Conservation (phyloP, 306 rosid genomes). For the Oemleria cerasiformis region DNA sequence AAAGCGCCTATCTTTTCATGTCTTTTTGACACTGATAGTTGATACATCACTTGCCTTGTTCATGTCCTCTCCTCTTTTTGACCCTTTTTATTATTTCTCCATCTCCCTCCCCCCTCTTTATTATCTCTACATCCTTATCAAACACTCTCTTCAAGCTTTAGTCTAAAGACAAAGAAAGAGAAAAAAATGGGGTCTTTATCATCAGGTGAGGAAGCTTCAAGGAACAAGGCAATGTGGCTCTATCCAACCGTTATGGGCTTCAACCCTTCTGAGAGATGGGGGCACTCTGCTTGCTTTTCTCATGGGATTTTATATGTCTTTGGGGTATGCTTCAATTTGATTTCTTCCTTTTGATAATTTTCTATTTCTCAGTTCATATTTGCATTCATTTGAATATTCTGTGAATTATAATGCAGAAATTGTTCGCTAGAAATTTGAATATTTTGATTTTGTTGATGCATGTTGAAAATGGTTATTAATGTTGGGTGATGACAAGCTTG, state of each 20-base stretch:
- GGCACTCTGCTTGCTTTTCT: slow-evolving; percentile 85
- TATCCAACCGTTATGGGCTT: slow-evolving; percentile 78
- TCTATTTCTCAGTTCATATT: not conserved
- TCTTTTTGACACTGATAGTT: slow-evolving; percentile 92
- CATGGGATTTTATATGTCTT: slow-evolving; percentile 65
- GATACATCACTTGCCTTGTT: slow-evolving; percentile 85
- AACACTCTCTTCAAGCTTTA: slow-evolving; percentile 31
- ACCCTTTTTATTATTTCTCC: slow-evolving; percentile 36
- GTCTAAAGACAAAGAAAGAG: slow-evolving; percentile 5
- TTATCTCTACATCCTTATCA: slow-evolving; percentile 44
- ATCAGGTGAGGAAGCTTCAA: slow-evolving; percentile 40
- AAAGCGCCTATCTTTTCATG: slow-evolving; percentile 99
- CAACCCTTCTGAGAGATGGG: slow-evolving; percentile 96
- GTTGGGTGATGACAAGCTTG: slow-evolving; percentile 44
- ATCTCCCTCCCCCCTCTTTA: slow-evolving; percentile 28
- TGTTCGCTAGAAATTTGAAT: not conserved
- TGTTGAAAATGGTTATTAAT: slow-evolving; percentile 34
- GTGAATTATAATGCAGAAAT: slow-evolving; percentile 12
- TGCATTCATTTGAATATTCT: too few relatives aligned
- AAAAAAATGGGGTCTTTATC: slow-evolving; percentile 54
- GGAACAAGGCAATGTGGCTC: slow-evolving; percentile 96
- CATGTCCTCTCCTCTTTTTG: slow-evolving; percentile 54
- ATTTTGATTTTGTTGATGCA: slow-evolving; percentile 17
- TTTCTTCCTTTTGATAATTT: not conserved
- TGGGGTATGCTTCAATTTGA: slow-evolving; percentile 65